Base-by-base conservation (phyloP, 2,329 filamentous ascomycete species). In the Clonostachys rhizophaga region DNA sequence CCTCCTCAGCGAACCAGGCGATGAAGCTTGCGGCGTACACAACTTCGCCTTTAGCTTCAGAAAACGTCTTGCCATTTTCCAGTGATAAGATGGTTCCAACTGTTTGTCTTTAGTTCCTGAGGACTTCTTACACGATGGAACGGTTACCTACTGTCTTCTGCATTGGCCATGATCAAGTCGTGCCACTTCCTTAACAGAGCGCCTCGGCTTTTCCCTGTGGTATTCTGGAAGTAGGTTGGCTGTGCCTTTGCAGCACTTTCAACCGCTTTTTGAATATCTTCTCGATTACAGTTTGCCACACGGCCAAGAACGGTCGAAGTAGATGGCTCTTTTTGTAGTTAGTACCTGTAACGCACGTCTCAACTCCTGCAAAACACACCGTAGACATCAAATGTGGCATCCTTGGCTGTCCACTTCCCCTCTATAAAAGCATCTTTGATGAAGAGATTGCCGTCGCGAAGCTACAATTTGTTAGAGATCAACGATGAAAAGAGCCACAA, bases 61-160 rank as follows among this genome's bases (percentile, higher is more conserved):
- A 72, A 5, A 83, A 55, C 1, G 84, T 80, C 65, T 87, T 87
- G 30, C 83, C 84, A 52, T 87, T 87, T 66, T 88, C 83, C 74
- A 81, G 82, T 34, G 81, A 85, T 52, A 87, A 81, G 45, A 88
- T 66, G 40, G 73, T 83, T 1, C 81, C 50, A 0, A 51, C 43
- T 44, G 14, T 35, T 36, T n/a, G 24, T 20, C 14, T 42, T 10
- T 13, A 11, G 14, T 16, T n/a, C 34, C 18, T 39, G 42, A 46
- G 20, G 8, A n/a, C 14, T 9, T 5, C n/a, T 14, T 36, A 2
- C 18, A 14, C 6, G 33, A 6, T 24, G n/a, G 48, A 8, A 7
- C 30, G 14, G 18, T 11, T 39, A 18, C 54, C 49, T 20, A 87
- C 46, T 61, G 52, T 87, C 84, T 13, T 86, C 81, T 17, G 75